phyloP scores from a whole-genome alignment of 495 filamentous ascomycete genomes.

The Niebla homalea region DNA sequence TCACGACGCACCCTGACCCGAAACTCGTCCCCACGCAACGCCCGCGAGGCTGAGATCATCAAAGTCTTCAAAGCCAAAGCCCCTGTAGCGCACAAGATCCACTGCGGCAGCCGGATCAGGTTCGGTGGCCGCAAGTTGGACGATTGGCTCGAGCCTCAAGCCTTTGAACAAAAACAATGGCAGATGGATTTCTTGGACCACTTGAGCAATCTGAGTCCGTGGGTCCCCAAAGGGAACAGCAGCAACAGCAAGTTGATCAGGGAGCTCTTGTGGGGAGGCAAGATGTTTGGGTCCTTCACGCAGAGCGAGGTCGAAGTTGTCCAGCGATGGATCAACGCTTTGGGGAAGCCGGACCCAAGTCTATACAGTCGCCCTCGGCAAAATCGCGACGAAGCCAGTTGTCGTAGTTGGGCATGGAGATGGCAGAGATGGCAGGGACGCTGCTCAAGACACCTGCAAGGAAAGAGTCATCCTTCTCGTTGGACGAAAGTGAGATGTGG shows the following conservation, averaged over 20 bases:
- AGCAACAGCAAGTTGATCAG: conserved; percentile 24
- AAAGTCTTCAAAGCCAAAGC: conserved; percentile 23
- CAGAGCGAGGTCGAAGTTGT: conserved; percentile 25
- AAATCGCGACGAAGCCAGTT: conserved; percentile 49
- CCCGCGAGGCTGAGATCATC: conserved; percentile 13
- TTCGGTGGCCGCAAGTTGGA: conserved; percentile 22
- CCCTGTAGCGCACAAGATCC: conserved; percentile 21
- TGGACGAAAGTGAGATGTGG: conserved; percentile 48
- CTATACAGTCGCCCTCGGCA: conserved; percentile 46
- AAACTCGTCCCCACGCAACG: conserved; percentile 1
- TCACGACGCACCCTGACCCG: conserved; percentile 6
- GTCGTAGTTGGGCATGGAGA: conserved; percentile 42
- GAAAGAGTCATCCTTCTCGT: conserved; percentile 33
- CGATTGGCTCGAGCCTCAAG: conserved; percentile 26
- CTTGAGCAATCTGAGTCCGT: conserved; percentile 20
- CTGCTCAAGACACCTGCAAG: conserved; percentile 52
- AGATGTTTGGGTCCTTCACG: conserved; percentile 38
- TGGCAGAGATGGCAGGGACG: conserved; percentile 43
- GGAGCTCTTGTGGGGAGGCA: conserved; percentile 31
- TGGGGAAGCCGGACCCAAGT: conserved; percentile 1
- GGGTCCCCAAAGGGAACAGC: conserved; percentile 27
- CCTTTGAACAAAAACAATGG: conserved; percentile 13
- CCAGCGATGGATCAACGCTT: conserved; percentile 27
- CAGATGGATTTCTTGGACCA: conserved; percentile 19
- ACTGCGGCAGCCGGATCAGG: conserved; percentile 22